Conservation (phyloP, 1,284 basidiomycete species). For the Trametes versicolor region DNA sequence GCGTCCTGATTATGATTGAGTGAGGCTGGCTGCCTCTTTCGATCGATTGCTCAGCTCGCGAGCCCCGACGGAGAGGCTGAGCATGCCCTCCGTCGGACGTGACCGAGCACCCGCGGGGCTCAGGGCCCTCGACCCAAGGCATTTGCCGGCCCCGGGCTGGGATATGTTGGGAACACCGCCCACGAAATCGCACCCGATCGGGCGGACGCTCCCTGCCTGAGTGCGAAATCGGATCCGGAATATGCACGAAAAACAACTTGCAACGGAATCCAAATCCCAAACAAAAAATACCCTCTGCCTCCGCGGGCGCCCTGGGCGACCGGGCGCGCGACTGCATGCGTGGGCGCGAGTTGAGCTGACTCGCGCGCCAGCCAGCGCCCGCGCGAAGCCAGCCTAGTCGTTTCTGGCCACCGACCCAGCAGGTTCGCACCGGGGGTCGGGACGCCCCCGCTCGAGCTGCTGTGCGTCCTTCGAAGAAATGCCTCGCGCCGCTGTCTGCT, state of each 20-base stretch:
- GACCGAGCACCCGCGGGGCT: conserved; percentile 30
- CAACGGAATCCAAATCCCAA: conserved; percentile 7
- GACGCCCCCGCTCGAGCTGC: background rate
- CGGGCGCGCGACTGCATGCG: too few relatives aligned
- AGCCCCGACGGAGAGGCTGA: conserved; percentile 23
- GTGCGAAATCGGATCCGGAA: background rate
- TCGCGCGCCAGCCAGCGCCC: background rate
- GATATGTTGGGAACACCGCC: conserved; percentile 20
- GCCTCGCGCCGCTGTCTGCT: background rate
- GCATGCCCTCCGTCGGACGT: conserved; percentile 27
- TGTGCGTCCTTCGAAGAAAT: too few relatives aligned
- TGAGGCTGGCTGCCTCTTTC: conserved; percentile 33
- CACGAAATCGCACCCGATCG: conserved; percentile 7
- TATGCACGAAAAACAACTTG: background rate
- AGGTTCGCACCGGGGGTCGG: background rate
- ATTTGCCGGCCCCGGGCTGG: conserved; percentile 33
- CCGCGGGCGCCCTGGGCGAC: too few relatives aligned
- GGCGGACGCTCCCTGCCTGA: background rate
- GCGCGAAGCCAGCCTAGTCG: background rate
- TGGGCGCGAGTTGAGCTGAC: conserved; percentile 1
- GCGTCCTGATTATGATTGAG: conserved; percentile 35
- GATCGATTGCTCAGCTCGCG: conserved; percentile 45
- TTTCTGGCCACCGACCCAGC: conserved; percentile 9
- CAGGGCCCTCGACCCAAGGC: conserved; percentile 26
- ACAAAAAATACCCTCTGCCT: background rate